A percentile compares a stretch with the other conserved stretches of the same genome.
Conservation (phyloP, 1,284 basidiomycete species). For the Caloboletus inedulis region DNA sequence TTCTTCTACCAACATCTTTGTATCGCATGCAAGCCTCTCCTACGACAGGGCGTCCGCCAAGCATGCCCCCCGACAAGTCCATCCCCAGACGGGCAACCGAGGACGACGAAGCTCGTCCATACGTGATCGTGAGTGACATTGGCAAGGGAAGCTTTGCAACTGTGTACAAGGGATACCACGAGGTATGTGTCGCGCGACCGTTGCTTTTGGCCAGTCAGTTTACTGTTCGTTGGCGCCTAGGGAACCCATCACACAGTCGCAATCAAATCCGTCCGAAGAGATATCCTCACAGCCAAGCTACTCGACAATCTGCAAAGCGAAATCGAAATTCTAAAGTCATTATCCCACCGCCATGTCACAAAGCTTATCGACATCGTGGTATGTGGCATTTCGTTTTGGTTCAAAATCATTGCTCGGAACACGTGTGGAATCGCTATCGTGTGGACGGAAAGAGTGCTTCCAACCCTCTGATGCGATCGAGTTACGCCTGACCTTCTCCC, state of each 20-base stretch:
- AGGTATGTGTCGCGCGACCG: slow-evolving; percentile 48
- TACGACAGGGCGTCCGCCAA: slow-evolving; percentile 16
- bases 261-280: slow-evolving; percentile 92
- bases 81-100: slow-evolving; percentile 35
- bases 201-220: background rate
- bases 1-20: slow-evolving; percentile 12
- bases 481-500: background rate
- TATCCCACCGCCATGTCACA: slow-evolving; percentile 93
- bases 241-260: slow-evolving; percentile 78
- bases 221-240: slow-evolving; percentile 39
- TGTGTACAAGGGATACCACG: slow-evolving; percentile 91
- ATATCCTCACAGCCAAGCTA: slow-evolving; percentile 88
- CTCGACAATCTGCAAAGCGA: slow-evolving; percentile 97
- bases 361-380: slow-evolving; percentile 90
- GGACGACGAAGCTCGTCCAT: slow-evolving; percentile 68
- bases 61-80: slow-evolving; percentile 28
- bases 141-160: slow-evolving; percentile 95
- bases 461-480: background rate
- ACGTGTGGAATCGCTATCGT: background rate
- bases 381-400: slow-evolving; percentile 27
- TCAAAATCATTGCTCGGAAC: background rate
- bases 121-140: slow-evolving; percentile 68
- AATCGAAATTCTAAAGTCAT: slow-evolving; percentile 93
- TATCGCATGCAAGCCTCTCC: slow-evolving; percentile 20
- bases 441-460: background rate